Evolutionary conservation across 257 asterid genomes (phyloP).

Genomic region (Jacaranda mimosifolia): DNA sequence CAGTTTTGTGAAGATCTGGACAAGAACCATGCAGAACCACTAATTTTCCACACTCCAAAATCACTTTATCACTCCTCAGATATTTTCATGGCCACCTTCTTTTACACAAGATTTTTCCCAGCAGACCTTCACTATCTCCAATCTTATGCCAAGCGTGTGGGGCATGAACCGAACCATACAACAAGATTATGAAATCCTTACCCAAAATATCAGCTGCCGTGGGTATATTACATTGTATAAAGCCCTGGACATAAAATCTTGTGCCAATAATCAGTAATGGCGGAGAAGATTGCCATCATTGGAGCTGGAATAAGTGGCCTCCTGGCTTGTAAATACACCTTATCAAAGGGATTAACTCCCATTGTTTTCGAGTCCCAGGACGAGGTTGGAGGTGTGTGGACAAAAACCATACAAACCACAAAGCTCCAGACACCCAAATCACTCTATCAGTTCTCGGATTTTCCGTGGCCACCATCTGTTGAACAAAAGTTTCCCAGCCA

Average conservation of each 20-base stretch:
- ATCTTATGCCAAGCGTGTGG: not conserved
- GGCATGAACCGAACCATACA: not conserved
- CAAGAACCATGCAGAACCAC: too few relatives aligned
- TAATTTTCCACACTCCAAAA: too few relatives aligned
- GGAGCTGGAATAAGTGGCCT: constrained; percentile 76
- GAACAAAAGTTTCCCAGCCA: constrained; percentile 43
- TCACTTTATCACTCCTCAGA: too few relatives aligned
- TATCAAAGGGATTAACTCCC: constrained; percentile 57
- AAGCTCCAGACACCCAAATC: constrained; percentile 52
- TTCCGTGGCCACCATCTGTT: constrained; percentile 61
- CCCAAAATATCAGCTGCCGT: not conserved
- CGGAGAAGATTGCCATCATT: constrained; percentile 45
- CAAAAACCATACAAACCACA: constrained; percentile 39
- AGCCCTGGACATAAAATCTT: not conserved
- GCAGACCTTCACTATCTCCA: too few relatives aligned
- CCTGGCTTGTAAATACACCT: constrained; percentile 57
- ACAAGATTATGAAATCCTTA: too few relatives aligned
- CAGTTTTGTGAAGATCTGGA: too few relatives aligned
- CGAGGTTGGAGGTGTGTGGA: constrained; percentile 56
- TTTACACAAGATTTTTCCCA: too few relatives aligned
- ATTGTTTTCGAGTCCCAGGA: constrained; percentile 51
- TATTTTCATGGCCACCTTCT: too few relatives aligned
- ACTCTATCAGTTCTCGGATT: constrained; percentile 59
- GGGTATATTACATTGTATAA: not conserved
- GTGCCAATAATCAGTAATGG: constrained; percentile 24